Base-by-base conservation (phyloP, 768 basidiomycete genomes). In the Crepidotus variabilis region DNA sequence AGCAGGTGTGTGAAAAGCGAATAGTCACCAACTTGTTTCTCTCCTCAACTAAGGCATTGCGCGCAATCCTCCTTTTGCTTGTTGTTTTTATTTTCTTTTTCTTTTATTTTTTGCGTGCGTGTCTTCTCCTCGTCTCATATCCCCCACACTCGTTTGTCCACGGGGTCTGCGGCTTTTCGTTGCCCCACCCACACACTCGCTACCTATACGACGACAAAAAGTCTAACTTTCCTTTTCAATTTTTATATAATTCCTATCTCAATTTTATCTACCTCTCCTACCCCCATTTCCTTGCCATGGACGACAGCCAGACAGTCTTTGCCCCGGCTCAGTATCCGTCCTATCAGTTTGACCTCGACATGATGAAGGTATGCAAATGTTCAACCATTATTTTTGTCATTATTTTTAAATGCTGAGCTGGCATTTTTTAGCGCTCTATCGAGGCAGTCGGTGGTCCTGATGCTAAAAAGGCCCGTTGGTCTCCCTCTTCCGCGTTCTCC, bases 401-500 rank as follows among this genome's bases (percentile, higher is more conserved):
- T 48, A 43, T 50, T 45, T 35, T 47, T 51, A 28, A n/a, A n/a
- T 59, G 54, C 57, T 50, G 22, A 47, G 55, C 50, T 51, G 46
- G 28, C 49, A 51, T 24, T 28, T 34, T 51, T 43, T 35, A 47
- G 92, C 86, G 92, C 73, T 86, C 92, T 52, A 92, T 93, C 83
- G 92, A 93, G 72, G 69, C 87, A 69, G 80, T 84, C 62, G 86
- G 85, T 65, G 90, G 88, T 65, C 89, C 88, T 61, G 90, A 91
- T 72, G 79, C 87, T 54, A 94, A 94, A 82, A 94, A 94, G 74
- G 86, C 92, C 56, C 88, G 92, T 63, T 92, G 91, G 91, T 91
- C 89, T 24, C 88, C 90, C 52, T 85, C 80, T 51, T 84, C 78
- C 67, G 66, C 72, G 35, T 74, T 77, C 63, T 67, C 76, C 48